Evolutionary conservation across 148 eudicot genomes (phyloP).

Genomic region (Chenopodium suecicum): DNA sequence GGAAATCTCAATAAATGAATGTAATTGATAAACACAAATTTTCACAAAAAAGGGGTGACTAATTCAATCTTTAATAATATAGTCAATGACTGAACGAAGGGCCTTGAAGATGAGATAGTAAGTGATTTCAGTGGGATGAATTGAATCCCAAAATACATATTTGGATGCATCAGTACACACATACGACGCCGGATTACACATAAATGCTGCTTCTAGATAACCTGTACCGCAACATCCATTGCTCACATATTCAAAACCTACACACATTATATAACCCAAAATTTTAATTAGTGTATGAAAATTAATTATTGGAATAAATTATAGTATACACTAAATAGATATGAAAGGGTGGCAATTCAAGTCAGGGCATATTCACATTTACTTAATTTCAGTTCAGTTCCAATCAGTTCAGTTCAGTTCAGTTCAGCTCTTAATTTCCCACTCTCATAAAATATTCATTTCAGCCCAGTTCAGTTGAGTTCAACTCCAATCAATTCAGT

Average conservation of each 20-base stretch:
- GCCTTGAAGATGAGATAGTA: conserved; percentile 43
- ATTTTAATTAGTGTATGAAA: neutral
- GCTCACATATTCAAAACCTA: conserved; percentile 50
- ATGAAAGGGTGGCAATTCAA: too few species aligned
- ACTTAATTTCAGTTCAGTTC: too few species aligned
- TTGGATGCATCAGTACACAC: conserved; percentile 56
- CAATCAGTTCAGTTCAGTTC: too few species aligned
- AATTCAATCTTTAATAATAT: conserved; percentile 28
- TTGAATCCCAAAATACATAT: conserved; percentile 65
- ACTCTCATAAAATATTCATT: too few species aligned
- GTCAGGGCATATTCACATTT: too few species aligned
- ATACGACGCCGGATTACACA: conserved; percentile 51
- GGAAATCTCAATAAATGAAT: neutral
- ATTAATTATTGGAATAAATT: neutral
- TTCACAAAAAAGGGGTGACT: neutral
- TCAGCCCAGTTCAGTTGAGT: too few species aligned
- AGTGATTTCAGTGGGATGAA: conserved; percentile 66
- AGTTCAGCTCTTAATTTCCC: too few species aligned
- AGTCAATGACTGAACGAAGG: conserved; percentile 40
- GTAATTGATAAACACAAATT: neutral
- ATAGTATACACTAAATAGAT: too few species aligned
- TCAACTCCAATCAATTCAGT: too few species aligned
- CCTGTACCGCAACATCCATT: conserved; percentile 80
- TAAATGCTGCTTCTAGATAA: conserved; percentile 42
- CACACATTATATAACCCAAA: neutral